These are phyloP conservation scores for Lentinula guzmanii DNA, from an alignment of 768 basidiomycete species.

Conservation along the genomic window DNA sequence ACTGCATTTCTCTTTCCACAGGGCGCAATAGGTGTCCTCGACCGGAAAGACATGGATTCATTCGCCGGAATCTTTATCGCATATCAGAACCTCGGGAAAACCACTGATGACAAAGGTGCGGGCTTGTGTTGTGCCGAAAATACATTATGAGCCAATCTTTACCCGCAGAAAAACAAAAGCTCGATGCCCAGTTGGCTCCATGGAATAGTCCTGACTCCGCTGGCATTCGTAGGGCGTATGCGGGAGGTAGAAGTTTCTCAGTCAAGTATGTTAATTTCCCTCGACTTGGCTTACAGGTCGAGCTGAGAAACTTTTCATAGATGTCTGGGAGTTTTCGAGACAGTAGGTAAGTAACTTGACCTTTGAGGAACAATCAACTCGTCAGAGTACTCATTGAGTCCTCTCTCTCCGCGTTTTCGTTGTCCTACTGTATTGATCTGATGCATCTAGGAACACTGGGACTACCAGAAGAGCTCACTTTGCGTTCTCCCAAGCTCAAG, in stretches of 20 bases:
- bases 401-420: no score
- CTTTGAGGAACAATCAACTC: not conserved
- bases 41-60: slow-evolving; percentile 66
- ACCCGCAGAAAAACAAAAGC: slow-evolving; percentile 23
- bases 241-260: slow-evolving; percentile 43
- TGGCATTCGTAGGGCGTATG: slow-evolving; percentile 47
- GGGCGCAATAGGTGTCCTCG: slow-evolving; percentile 68
- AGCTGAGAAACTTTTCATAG: slow-evolving; percentile 21
- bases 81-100: slow-evolving; percentile 58
- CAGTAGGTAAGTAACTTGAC: slow-evolving; percentile 43
- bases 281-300: not conserved
- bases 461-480: slow-evolving; percentile 58
- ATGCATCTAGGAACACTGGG: slow-evolving; percentile 36
- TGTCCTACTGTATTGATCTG: no score
- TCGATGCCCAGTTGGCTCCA: slow-evolving; percentile 40
- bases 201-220: slow-evolving; percentile 50
- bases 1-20: slow-evolving; percentile 16
- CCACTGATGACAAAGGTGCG: slow-evolving; percentile 37
- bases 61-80: slow-evolving; percentile 59
- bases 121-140: not conserved
- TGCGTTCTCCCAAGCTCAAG: slow-evolving; percentile 33
- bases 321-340: slow-evolving; percentile 73
- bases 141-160: not conserved
- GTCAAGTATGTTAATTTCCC: slow-evolving; percentile 43
- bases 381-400: not conserved